phyloP scores from a whole-genome alignment of 257 asterid genomes.

The Nicotiana undulata region DNA sequence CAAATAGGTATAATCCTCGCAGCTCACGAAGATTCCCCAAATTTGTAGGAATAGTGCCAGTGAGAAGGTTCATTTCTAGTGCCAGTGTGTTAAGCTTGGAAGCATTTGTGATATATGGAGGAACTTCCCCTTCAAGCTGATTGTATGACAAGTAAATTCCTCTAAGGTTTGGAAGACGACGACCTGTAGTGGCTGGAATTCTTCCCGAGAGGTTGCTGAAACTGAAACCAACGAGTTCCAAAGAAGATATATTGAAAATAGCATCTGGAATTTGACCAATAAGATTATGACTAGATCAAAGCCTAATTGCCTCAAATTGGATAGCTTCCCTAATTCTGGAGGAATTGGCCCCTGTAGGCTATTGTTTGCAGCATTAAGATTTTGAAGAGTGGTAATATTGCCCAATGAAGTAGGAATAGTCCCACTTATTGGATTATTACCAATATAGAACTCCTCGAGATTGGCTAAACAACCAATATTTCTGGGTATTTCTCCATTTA shows the following conservation, averaged over 20 bases:
- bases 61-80: slow-evolving; percentile 15
- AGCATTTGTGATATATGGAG: slow-evolving; percentile 22
- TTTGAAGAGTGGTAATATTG: slow-evolving; percentile 27
- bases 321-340: slow-evolving; percentile 13
- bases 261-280: slow-evolving; percentile 25
- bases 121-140: slow-evolving; percentile 17
- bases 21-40: slow-evolving; percentile 22
- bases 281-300: slow-evolving; percentile 14
- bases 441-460: slow-evolving; percentile 19
- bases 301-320: slow-evolving; percentile 13
- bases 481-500: slow-evolving; percentile 24
- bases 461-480: slow-evolving; percentile 24
- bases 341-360: slow-evolving; percentile 23
- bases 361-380: slow-evolving; percentile 14
- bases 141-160: slow-evolving; percentile 14
- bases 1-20: neutral
- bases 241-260: slow-evolving; percentile 28
- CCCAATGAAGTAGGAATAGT: slow-evolving; percentile 23
- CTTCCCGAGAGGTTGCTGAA: slow-evolving; percentile 17
- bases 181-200: slow-evolving; percentile 14
- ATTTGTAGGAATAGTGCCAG: slow-evolving; percentile 20
- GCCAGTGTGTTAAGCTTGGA: slow-evolving; percentile 14
- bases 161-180: slow-evolving; percentile 19
- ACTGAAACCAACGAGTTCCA: slow-evolving; percentile 10
- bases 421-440: slow-evolving; percentile 17